Conservation (phyloP, 371 early-diverging fungal species). For the Nematocida ironsii region DNA sequence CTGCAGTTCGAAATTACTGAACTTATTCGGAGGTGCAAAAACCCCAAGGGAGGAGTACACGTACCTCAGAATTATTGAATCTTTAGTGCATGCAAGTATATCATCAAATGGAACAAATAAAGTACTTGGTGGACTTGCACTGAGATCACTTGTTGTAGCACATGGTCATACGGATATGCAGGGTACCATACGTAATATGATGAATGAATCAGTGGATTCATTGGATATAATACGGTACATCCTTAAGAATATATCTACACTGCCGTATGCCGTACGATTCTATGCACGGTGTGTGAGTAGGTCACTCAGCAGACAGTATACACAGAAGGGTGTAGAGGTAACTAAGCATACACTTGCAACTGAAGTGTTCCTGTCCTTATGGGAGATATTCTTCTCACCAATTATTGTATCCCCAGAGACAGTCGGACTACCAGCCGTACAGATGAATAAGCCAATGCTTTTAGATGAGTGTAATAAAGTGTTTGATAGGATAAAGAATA, state of each 20-base stretch:
- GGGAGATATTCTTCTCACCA: slow-evolving; percentile 40
- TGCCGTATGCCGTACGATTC: slow-evolving; percentile 46
- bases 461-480: background rate
- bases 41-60: slow-evolving; percentile 90
- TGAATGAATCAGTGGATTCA: background rate
- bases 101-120: background rate
- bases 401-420: slow-evolving; percentile 24
- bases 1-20: slow-evolving; percentile 80
- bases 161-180: background rate
- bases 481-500: background rate
- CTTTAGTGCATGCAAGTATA: slow-evolving; percentile 52
- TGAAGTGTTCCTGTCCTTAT: background rate
- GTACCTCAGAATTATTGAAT: slow-evolving; percentile 83
- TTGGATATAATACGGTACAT: background rate
- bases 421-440: background rate
- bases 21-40: slow-evolving; percentile 90
- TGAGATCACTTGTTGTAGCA: background rate
- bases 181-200: background rate
- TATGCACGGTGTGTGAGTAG: slow-evolving; percentile 21
- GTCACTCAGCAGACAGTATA: background rate
- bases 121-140: background rate
- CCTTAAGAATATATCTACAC: background rate
- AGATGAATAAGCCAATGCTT: background rate
- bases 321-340: background rate
- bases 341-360: background rate